These are phyloP conservation scores for Populus euphratica DNA, from an alignment of 345 rosid genomes.

Conservation along the genomic window DNA sequence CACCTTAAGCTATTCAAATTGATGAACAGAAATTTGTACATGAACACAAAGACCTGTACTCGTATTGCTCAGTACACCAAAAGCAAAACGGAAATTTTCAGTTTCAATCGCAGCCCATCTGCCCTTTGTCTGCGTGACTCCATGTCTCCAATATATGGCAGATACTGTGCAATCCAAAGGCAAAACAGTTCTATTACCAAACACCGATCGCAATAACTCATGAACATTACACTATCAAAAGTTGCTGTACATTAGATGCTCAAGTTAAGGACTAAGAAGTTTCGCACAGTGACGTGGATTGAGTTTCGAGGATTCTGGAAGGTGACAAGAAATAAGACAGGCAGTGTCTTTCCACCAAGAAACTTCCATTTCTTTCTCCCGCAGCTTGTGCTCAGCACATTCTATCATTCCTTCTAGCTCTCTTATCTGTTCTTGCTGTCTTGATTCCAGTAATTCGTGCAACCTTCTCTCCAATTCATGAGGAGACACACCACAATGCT, in stretches of 20 bases:
- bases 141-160: neutral
- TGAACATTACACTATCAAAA: conserved; percentile 5
- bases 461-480: conserved; percentile 62
- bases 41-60: neutral
- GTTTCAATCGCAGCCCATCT: neutral
- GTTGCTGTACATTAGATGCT: conserved; percentile 3
- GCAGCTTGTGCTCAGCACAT: conserved; percentile 39
- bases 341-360: conserved; percentile 84
- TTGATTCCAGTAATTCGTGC: conserved; percentile 55
- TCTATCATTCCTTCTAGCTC: conserved; percentile 60
- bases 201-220: neutral
- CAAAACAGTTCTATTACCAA: neutral
- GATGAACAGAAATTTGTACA: neutral
- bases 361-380: conserved; percentile 57
- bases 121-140: neutral
- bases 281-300: conserved; percentile 3
- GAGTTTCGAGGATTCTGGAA: conserved; percentile 28
- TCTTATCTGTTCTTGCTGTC: conserved; percentile 62
- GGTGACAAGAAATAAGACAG: conserved; percentile 38
- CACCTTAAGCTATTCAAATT: neutral
- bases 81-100: neutral
- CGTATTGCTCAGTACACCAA: neutral
- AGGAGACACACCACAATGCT: conserved; percentile 51
- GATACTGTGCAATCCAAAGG: neutral
- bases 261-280: conserved; percentile 5